phyloP scores from a whole-genome alignment of 345 rosid species.

The Hibiscus tridactylites region DNA sequence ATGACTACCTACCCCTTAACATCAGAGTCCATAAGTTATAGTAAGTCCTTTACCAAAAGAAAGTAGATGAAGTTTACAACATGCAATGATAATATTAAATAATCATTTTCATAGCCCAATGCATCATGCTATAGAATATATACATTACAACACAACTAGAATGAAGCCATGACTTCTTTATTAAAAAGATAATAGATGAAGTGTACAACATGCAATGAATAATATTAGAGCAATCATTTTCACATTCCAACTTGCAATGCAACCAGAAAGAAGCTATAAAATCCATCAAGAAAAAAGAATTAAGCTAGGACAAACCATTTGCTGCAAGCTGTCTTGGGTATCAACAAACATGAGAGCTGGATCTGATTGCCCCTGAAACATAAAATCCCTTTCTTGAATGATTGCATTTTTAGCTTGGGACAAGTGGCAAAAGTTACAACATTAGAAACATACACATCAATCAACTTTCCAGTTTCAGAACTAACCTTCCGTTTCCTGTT shows the following conservation, averaged over 20 bases:
- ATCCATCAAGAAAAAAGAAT: background rate
- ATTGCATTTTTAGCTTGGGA: background rate
- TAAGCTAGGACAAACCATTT: slow-evolving; percentile 32
- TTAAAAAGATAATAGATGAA: background rate
- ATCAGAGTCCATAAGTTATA: background rate
- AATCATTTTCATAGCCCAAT: background rate
- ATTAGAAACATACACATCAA: background rate
- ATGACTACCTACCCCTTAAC: background rate
- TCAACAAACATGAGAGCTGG: slow-evolving; percentile 31
- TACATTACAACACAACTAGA: background rate
- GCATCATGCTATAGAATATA: background rate
- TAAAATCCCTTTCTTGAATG: background rate
- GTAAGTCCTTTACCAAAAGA: background rate
- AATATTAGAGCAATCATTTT: background rate
- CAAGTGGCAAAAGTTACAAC: background rate
- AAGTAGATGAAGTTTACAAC: background rate
- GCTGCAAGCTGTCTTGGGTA: slow-evolving; percentile 40
- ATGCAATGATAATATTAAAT: background rate
- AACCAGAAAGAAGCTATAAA: slow-evolving; percentile 10
- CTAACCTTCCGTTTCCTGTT: slow-evolving; percentile 50
- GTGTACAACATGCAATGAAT: background rate
- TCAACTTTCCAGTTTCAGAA: background rate
- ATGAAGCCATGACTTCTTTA: slow-evolving; percentile 11
- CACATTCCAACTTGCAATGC: background rate
- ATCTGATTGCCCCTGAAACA: slow-evolving; percentile 40